These are phyloP conservation scores for Gastroboletus turbinatus DNA, from an alignment of 1,284 basidiomycete species.

Conservation along the genomic window DNA sequence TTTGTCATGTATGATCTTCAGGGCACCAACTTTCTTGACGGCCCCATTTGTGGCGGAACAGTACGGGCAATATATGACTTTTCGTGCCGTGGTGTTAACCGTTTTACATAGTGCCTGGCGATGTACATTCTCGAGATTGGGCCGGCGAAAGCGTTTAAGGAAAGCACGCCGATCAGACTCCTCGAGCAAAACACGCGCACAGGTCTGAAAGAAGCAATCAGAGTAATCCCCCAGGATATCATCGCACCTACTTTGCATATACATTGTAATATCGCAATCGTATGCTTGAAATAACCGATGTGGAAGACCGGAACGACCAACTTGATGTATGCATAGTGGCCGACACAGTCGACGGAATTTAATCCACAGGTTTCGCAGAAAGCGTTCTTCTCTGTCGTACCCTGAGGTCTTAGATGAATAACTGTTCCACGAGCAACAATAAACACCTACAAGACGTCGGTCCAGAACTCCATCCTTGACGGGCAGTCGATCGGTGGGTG, in stretches of 20 bases:
- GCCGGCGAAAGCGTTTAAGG: constrained; percentile 87
- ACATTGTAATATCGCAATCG: constrained; percentile 90
- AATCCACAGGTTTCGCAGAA: constrained; percentile 96
- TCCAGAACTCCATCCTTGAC: constrained; percentile 93
- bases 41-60: constrained; percentile 93
- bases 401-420: constrained; percentile 51
- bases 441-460: constrained; percentile 71
- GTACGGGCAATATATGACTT: constrained; percentile 90
- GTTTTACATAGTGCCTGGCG: constrained; percentile 84
- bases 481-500: constrained; percentile 73
- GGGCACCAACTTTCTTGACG: constrained; percentile 93
- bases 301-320: constrained; percentile 96
- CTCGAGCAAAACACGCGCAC: constrained; percentile 90
- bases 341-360: constrained; percentile 92
- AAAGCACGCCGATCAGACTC: constrained; percentile 84
- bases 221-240: background rate
- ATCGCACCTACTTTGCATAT: constrained; percentile 82
- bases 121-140: constrained; percentile 92
- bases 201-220: constrained; percentile 59
- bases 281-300: constrained; percentile 97
- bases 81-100: constrained; percentile 88
- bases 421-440: background rate
- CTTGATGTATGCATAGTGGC: constrained; percentile 97
- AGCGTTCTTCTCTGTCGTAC: constrained; percentile 91
- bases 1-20: constrained; percentile 98